A percentile compares a stretch with the other conserved stretches of the same genome.
Evolutionary conservation across 176 grass and related monocot species (phyloP).

Genomic region (barley (Hordeum vulgare)): MorexV3_pseudomolecules_assembly NC_058518.1:75459637-75460136

Average conservation of each 20-base stretch:
- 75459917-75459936: conserved; percentile 17
- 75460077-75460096: no score
- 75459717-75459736: conserved; percentile 38
- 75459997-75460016: no score
- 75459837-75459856: conserved; percentile 34
- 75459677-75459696: conserved; percentile 12
- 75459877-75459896: neutral
- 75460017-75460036: no score
- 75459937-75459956: no score
- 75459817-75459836: conserved; percentile 25
- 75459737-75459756: conserved; percentile 35
- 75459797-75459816: conserved; percentile 13
- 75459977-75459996: no score
- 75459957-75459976: no score
- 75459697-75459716: conserved; percentile 7
- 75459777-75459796: conserved; percentile 28
- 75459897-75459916: neutral
- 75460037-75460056: no score
- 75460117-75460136: no score
- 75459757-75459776: conserved; percentile 20
- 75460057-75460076: no score
- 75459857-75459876: neutral
- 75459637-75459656: no score
- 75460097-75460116: no score
- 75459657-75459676: neutral